Evolutionary conservation across 768 basidiomycete genomes (phyloP), one percentile per base, ranked within the genome.

Genomic region (Psilocybe azurescens): DNA sequence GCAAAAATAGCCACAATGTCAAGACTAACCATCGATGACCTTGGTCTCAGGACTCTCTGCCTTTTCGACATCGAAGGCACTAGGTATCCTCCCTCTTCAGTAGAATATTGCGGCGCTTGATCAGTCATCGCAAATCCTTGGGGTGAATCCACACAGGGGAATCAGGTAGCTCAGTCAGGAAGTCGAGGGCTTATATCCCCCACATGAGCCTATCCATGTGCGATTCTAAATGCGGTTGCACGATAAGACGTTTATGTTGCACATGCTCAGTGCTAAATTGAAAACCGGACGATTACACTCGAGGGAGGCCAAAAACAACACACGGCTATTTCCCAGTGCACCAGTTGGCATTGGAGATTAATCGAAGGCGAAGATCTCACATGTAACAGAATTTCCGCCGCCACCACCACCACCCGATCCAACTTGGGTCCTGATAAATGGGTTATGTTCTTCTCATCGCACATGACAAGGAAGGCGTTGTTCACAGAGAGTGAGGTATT

Each of bases 41-140:
- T 66, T 59, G 33, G 47, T 63, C 5, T 64, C 64, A 57, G 53
- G 57, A 5, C 72, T 65, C 10, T 67, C 65, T 30, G 58, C 52
- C 47, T 74, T 76, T 64, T 74, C 73, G 51, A 71, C 60, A 60
- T 73, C 71, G 39, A 61, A 69, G 30, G 66, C 56, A 55, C 56
- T 70, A 10, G 48, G 53, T 44, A 53, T 54, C 14, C 61, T 67
- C 41, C 67, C 59, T 69, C 71, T 44, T 63, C 62, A 60, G 59
- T 50, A 46, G 65, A 67, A 68, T 72, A 68, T 59, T 70, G 67
- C 46, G 70, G 72, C 20, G 60, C 65, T 61, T 64, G 54, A 51
- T 74, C 70, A 59, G 69, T 60, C 70, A 73, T 74, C 48, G 62
- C 53, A 48, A 56, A 58, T 59, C 50, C 33, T 11, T 60, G 63